A percentile compares a stretch with the other conserved stretches of the same genome.
Conservation (phyloP, 2,329 filamentous ascomycete species). For the Beauveria pseudobassiana region DNA sequence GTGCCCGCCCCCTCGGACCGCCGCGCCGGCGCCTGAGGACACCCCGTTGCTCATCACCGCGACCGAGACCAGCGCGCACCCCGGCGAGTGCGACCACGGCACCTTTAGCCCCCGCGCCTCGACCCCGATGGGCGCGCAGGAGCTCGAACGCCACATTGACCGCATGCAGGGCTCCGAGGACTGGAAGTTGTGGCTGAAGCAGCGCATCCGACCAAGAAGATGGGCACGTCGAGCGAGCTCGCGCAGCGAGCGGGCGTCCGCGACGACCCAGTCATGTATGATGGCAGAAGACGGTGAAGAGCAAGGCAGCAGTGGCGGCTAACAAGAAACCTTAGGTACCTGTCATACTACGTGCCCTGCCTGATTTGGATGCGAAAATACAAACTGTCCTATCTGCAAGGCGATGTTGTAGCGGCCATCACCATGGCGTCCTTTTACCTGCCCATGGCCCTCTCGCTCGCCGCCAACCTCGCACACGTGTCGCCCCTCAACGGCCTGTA, state of each 20-base stretch:
- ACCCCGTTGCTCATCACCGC: slow-evolving; percentile 39
- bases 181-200: slow-evolving; percentile 44
- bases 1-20: slow-evolving; percentile 18
- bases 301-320: slow-evolving; percentile 10
- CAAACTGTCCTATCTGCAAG: slow-evolving; percentile 69
- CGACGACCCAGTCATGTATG: slow-evolving; percentile 66
- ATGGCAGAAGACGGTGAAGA: slow-evolving; percentile 6
- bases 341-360: slow-evolving; percentile 88
- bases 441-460: slow-evolving; percentile 90
- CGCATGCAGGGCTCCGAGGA: slow-evolving; percentile 26
- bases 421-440: slow-evolving; percentile 99
- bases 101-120: slow-evolving; percentile 65
- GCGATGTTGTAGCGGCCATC: slow-evolving; percentile 79
- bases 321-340: slow-evolving; percentile 50
- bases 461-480: slow-evolving; percentile 85
- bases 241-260: slow-evolving; percentile 67
- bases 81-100: slow-evolving; percentile 59
- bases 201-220: slow-evolving; percentile 55
- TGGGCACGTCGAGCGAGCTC: slow-evolving; percentile 64
- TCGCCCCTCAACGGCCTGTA: slow-evolving; percentile 93
- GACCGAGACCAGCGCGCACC: slow-evolving; percentile 25
- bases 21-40: slow-evolving; percentile 32
- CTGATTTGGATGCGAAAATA: slow-evolving; percentile 89
- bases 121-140: slow-evolving; percentile 28
- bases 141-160: slow-evolving; percentile 2